Evolutionary conservation across 306 rosid genomes (phyloP).

Genomic region (Quercus parvula): DNA sequence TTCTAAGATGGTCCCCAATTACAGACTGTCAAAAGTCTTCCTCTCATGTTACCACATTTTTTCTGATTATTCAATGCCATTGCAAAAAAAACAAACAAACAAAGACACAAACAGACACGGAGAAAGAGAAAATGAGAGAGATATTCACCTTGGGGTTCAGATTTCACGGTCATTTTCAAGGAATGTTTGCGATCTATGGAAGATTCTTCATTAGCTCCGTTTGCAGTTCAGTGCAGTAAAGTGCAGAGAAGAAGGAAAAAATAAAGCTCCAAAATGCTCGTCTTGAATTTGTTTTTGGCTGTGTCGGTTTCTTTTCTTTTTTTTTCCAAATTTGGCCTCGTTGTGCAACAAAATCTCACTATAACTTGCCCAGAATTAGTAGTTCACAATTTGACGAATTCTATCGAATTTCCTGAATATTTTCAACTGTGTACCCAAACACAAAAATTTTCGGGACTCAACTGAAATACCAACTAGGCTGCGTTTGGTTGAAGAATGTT

Average conservation of each 20-base stretch:
- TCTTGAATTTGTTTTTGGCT: constrained; percentile 27
- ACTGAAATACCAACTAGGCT: neutral
- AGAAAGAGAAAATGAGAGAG: neutral
- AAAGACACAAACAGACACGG: neutral
- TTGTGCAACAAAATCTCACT: constrained; percentile 23
- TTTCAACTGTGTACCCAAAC: neutral
- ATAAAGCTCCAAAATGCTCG: constrained; percentile 19
- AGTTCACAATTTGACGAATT: neutral
- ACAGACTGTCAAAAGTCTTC: constrained; percentile 79
- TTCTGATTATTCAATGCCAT: neutral
- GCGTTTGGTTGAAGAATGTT: neutral
- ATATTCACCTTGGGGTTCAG: constrained; percentile 28
- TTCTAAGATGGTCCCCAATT: constrained; percentile 59
- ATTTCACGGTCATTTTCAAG: constrained; percentile 35
- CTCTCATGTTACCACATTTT: constrained; percentile 34
- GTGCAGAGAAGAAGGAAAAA: neutral
- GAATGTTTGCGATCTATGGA: constrained; percentile 35
- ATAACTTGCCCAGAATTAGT: constrained; percentile 16
- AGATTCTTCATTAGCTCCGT: constrained; percentile 41
- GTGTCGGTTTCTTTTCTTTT: neutral
- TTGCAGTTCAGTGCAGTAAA: constrained; percentile 20
- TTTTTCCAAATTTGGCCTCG: constrained; percentile 36
- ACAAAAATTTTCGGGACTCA: neutral
- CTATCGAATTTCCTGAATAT: neutral
- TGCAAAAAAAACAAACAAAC: neutral